These are phyloP conservation scores for Plasmodium blacklocki DNA, from an alignment of 169 alveolate genomes.

Conservation along the genomic window DNA sequence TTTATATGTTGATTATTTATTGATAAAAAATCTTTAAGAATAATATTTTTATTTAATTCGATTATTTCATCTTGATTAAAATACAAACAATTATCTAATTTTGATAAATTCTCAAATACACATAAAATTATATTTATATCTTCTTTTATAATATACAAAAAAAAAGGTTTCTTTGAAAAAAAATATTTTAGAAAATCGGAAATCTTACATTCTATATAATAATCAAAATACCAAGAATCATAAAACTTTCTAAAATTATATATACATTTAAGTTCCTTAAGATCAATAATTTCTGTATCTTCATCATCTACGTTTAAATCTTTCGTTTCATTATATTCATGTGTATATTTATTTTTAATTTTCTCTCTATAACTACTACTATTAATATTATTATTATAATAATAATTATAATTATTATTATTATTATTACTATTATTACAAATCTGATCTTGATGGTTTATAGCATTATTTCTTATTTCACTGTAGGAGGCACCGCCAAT, in stretches of 20 bases:
- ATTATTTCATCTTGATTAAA: constrained; percentile 69
- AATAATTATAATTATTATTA: neutral
- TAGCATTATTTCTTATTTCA: constrained; percentile 41
- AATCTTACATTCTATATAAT: constrained; percentile 50
- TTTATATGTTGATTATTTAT: constrained; percentile 14
- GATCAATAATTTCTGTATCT: constrained; percentile 35
- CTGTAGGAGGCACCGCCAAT: constrained; percentile 68
- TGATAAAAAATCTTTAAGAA: constrained; percentile 27
- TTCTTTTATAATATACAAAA: constrained; percentile 26
- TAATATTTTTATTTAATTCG: constrained; percentile 24
- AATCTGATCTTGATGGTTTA: neutral
- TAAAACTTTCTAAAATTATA: constrained; percentile 64
- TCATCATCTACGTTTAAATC: neutral
- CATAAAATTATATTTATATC: constrained; percentile 47
- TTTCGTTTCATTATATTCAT: neutral
- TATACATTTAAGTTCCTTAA: constrained; percentile 42
- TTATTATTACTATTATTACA: neutral
- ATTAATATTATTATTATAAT: constrained; percentile 1
- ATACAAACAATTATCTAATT: constrained; percentile 20
- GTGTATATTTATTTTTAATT: neutral
- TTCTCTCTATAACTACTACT: neutral
- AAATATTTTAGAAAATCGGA: constrained; percentile 37
- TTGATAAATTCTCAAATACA: constrained; percentile 19
- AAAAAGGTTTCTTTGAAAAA: constrained; percentile 15
- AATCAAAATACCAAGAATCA: constrained; percentile 75